Evolutionary conservation across 768 basidiomycete species (phyloP).

Genomic region (Collybiopsis confluens): DNA sequence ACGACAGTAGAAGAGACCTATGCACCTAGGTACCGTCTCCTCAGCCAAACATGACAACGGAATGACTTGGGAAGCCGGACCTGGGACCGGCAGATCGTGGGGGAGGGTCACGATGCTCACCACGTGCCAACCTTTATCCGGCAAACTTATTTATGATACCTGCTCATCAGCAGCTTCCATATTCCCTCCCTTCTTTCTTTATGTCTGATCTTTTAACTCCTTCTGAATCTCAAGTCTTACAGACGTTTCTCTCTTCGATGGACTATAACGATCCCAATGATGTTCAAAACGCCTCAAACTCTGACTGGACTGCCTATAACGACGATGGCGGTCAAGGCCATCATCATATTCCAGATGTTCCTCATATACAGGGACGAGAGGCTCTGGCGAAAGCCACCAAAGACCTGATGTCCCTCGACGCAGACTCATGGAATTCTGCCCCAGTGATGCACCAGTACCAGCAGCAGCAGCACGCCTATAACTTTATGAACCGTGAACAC

Average conservation of each 20-base stretch:
- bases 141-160: background rate
- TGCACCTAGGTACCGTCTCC: background rate
- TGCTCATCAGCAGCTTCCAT: background rate
- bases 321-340: conserved; percentile 32
- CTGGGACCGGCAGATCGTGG: background rate
- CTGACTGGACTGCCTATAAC: conserved; percentile 45
- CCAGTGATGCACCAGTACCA: conserved; percentile 15
- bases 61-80: background rate
- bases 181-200: background rate
- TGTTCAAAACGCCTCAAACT: conserved; percentile 28
- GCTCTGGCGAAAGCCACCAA: conserved; percentile 76
- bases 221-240: conserved; percentile 62
- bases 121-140: background rate
- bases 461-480: conserved; percentile 14
- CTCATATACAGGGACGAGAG: conserved; percentile 47
- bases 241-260: conserved; percentile 59
- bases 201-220: conserved; percentile 62
- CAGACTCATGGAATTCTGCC: conserved; percentile 32
- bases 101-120: background rate
- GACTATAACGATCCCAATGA: conserved; percentile 37
- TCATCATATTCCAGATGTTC: conserved; percentile 38
- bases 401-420: conserved; percentile 74
- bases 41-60: background rate
- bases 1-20: conserved; percentile 3
- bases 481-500: conserved; percentile 19